Evolutionary conservation across 176 grass and related monocot genomes (phyloP), one percentile per base, ranked within the genome.

Genomic region (Elaeis guineensis): DNA sequence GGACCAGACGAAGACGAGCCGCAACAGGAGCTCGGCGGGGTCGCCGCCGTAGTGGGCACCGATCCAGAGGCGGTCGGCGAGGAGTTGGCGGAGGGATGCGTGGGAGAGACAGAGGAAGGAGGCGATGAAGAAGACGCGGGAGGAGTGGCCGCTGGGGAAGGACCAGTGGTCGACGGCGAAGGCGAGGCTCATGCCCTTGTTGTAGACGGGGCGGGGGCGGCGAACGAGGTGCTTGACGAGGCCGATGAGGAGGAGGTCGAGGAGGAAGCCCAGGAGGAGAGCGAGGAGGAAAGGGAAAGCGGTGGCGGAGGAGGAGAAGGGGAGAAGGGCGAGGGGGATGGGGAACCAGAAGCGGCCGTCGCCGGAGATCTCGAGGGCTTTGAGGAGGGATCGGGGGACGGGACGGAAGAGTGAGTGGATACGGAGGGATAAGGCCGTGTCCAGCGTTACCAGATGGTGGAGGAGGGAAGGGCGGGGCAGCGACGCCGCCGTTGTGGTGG

Each of bases 311-410:
- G 83, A 71, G 51, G 82, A 81, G 57, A 85, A 65, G 52, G 80
- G 71, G 25, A 85, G 78, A 22, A 91, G 66, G 21, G 92, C 79
- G 19, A 97, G 69, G 19, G 75, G 72, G 54, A 97, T 44, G 61
- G 92, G 92, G 25, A 97, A 80, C 86, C 80, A 97, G 75, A 97
- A 79, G 61, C 87, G 87, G 17, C 92, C 87, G 63, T 97, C 86
- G 25, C 92, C 87, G 19, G 71, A 82, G 50, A 97, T 68, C 68
- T 97, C 87, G 60, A 97, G 78, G 25, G 80, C 66, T 83, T 91
- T 97, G 78, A 97, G 92, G 52, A 97, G 70, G 72, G 78, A 69
- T 16, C 81, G 92, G 6, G 92, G 87, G 18, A 91, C 50, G 61
- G 88, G 82, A 23, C 78, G 78, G 70, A 84, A 97, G 51, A 80